Evolutionary conservation across 2,329 filamentous ascomycete species (phyloP).

Genomic region (Fusarium pseudocircinatum): DNA sequence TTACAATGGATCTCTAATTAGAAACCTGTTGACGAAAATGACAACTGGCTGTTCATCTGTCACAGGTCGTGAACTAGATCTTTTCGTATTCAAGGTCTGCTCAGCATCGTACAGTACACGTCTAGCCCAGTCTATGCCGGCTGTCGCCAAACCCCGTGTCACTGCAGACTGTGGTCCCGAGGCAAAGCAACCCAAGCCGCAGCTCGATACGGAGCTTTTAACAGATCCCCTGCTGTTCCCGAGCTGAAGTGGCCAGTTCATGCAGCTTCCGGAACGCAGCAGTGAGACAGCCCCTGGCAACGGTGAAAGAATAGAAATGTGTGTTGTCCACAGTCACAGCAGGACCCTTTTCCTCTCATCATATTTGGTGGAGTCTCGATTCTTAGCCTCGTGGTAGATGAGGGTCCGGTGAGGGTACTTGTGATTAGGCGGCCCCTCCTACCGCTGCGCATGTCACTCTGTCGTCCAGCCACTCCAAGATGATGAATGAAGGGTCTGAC

Average conservation of each 20-base stretch:
- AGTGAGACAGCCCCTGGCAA: constrained; percentile 9
- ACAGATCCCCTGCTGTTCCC: constrained; percentile 1
- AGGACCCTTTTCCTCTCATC: constrained; percentile 18
- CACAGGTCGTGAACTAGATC: background rate
- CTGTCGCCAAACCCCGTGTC: constrained; percentile 2
- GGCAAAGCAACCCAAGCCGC: constrained; percentile 15
- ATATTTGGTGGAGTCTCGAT: constrained; percentile 14
- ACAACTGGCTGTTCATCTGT: constrained; percentile 22
- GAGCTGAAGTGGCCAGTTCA: constrained; percentile 36
- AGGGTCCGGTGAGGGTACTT: constrained; percentile 6
- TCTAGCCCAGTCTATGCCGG: background rate
- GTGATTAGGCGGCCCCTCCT: constrained; percentile 7
- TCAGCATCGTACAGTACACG: background rate
- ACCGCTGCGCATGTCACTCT: constrained; percentile 18
- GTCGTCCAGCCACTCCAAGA: constrained; percentile 21
- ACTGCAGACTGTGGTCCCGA: background rate
- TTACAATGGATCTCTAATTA: constrained; percentile 13
- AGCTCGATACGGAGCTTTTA: constrained; percentile 8
- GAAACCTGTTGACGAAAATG: constrained; percentile 1
- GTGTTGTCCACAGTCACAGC: constrained; percentile 7
- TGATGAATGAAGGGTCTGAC: constrained; percentile 19
- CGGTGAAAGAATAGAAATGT: constrained; percentile 1
- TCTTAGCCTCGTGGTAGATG: constrained; percentile 27
- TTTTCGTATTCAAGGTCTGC: background rate
- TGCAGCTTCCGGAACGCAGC: constrained; percentile 28